These are phyloP conservation scores for Xylaria sp. DNA, from an alignment of 2,329 filamentous ascomycete genomes.

Conservation along the genomic window DNA sequence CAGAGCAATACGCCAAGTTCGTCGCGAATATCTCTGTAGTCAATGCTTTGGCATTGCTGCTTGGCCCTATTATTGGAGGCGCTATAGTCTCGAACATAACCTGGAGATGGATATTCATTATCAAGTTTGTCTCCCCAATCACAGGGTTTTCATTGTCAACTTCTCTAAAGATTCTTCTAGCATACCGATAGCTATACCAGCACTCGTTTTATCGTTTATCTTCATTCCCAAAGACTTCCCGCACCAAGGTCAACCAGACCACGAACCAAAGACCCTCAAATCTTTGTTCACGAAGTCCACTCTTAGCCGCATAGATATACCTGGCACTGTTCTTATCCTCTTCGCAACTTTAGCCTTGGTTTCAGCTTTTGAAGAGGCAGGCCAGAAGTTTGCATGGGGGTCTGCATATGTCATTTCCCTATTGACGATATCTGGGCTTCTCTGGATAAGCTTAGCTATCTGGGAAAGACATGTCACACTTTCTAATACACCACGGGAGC, in stretches of 20 bases:
- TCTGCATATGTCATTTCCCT: conserved; percentile 42
- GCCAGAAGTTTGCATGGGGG: conserved; percentile 36
- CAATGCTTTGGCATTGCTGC: conserved; percentile 30
- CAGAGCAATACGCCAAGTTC: conserved; percentile 33
- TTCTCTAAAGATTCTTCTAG: background rate
- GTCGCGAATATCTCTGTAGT: conserved; percentile 27
- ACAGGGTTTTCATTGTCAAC: too few relatives aligned
- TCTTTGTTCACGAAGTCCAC: background rate
- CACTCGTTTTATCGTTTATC: background rate
- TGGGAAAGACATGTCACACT: conserved; percentile 41
- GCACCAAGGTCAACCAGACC: background rate
- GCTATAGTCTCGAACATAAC: conserved; percentile 35
- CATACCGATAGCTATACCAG: conserved; percentile 10
- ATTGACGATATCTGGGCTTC: conserved; percentile 31
- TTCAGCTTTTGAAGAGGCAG: conserved; percentile 40
- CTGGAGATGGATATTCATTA: conserved; percentile 45
- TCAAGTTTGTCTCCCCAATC: conserved; percentile 35
- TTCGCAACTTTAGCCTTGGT: conserved; percentile 35
- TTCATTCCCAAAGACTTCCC: conserved; percentile 24
- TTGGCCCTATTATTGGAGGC: conserved; percentile 43
- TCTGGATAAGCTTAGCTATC: conserved; percentile 32
- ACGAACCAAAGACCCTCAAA: background rate
- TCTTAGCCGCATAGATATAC: conserved; percentile 33
- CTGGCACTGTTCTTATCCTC: conserved; percentile 35
- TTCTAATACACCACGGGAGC: conserved; percentile 29